phyloP scores from a whole-genome alignment of 768 basidiomycete species.

The Cystobasidium tubakii region DNA sequence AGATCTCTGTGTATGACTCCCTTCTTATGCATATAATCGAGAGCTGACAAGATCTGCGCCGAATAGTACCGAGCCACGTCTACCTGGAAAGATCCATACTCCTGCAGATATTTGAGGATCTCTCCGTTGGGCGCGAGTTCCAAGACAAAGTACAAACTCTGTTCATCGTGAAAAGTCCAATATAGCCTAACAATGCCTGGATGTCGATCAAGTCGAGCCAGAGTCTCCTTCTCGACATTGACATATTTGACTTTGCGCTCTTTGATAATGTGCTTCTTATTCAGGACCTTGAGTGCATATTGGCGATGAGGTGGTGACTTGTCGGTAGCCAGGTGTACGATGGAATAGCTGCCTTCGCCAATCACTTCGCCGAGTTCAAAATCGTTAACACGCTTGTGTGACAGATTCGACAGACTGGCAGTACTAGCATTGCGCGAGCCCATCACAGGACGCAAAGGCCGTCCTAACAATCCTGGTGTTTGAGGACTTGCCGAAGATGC shows the following conservation, averaged over 20 bases:
- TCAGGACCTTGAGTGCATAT: slow-evolving; percentile 73
- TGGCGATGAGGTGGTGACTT: slow-evolving; percentile 54
- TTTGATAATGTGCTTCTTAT: slow-evolving; percentile 69
- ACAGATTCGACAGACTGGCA: slow-evolving; percentile 35
- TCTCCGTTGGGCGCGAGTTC: slow-evolving; percentile 53
- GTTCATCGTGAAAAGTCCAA: slow-evolving; percentile 78
- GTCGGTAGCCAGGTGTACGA: slow-evolving; percentile 52
- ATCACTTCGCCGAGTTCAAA: slow-evolving; percentile 69
- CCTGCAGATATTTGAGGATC: slow-evolving; percentile 50
- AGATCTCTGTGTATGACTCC: slow-evolving; percentile 76
- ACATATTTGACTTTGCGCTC: slow-evolving; percentile 72
- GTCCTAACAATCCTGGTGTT: not conserved
- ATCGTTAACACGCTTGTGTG: slow-evolving; percentile 53
- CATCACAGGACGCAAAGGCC: slow-evolving; percentile 9
- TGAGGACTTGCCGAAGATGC: not conserved
- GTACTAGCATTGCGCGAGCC: slow-evolving; percentile 27
- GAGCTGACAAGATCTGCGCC: slow-evolving; percentile 80
- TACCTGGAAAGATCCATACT: slow-evolving; percentile 77
- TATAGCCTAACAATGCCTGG: slow-evolving; percentile 74
- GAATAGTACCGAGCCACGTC: slow-evolving; percentile 73
- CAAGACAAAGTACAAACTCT: slow-evolving; percentile 61
- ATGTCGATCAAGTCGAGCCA: slow-evolving; percentile 57
- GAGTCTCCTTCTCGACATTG: slow-evolving; percentile 71
- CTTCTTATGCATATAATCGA: slow-evolving; percentile 83
- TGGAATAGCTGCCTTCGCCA: slow-evolving; percentile 77